Conservation (phyloP, 768 basidiomycete species). For the Xerocomellus amylosporus region DNA sequence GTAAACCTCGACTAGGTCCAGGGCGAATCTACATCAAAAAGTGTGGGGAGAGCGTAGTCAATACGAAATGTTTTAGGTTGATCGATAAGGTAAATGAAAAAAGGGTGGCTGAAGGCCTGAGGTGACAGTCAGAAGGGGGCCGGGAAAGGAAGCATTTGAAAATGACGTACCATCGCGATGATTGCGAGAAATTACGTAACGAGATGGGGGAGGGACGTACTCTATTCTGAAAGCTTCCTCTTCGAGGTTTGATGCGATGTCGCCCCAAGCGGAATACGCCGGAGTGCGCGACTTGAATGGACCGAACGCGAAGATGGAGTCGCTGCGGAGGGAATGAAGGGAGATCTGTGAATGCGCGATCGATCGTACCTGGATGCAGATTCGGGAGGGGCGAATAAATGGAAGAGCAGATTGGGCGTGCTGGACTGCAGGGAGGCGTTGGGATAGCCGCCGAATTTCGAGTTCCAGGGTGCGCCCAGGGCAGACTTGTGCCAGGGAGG, state of each 20-base stretch:
- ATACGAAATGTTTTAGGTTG: constrained; percentile 7
- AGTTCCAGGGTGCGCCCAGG: constrained; percentile 27
- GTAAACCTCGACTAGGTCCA: constrained; percentile 92
- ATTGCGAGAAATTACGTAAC: constrained; percentile 31
- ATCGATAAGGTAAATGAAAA: constrained; percentile 32
- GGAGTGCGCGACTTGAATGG: constrained; percentile 39
- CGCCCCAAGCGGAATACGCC: constrained; percentile 70
- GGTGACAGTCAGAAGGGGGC: constrained; percentile 22
- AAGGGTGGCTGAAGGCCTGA: constrained; percentile 19
- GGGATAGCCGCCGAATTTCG: constrained; percentile 38
- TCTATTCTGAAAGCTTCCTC: constrained; percentile 75
- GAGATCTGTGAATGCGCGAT: constrained; percentile 15
- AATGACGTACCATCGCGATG: constrained; percentile 26
- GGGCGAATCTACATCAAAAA: constrained; percentile 63
- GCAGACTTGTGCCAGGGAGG: constrained; percentile 31
- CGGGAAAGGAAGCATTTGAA: constrained; percentile 13
- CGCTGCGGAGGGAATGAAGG: constrained; percentile 33
- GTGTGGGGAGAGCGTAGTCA: constrained; percentile 12
- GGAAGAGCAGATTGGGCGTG: constrained; percentile 64
- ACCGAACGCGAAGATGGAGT: constrained; percentile 33
- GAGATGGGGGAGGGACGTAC: constrained; percentile 53
- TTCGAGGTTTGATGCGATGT: constrained; percentile 66
- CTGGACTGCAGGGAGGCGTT: constrained; percentile 56
- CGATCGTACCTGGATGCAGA: constrained; percentile 39
- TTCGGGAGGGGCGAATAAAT: constrained; percentile 76